Base-by-base conservation (phyloP, 1,284 basidiomycete species). In the Ganoderma resinaceum region DNA sequence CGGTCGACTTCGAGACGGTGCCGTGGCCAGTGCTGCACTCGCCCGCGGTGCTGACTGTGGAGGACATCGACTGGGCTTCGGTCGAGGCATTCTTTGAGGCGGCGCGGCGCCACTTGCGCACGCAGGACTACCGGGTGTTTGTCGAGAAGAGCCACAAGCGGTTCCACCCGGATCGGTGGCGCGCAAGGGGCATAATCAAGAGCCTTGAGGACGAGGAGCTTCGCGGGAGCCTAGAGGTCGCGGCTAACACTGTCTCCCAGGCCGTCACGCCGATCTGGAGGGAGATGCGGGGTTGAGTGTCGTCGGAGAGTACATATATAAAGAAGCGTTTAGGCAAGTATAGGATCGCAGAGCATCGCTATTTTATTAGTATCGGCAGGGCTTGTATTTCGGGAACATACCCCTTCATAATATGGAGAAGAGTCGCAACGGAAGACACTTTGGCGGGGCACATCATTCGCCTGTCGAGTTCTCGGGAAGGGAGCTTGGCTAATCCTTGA, bases 11-110 rank as follows among this genome's bases (percentile, higher is more conserved):
- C 70, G 85, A 87, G 57, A 84, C 83, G 43, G 82, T 94, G 40
- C 92, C 92, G 0, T 94, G 92, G 92, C 92, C 92, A 2, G 85
- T 90, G 23, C 77, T 94, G 49, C 80, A 82, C 55, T 77, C 84
- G 29, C 89, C 89, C 0, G 76, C 79, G 20, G 74, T 77, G 35
- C 85, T 89, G 66, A 82, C 82, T 7, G 79, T 90, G 1, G 87
- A 90, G 74, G 89, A 92, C 72, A 82, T 93, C 61, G 88, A 89
- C 67, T 92, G 89, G 89, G 77, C 82, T 18, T 81, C 88, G 0
- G 91, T 93, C 59, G 90, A 92, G 76, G 79, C 80, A n/a, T 94
- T 94, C 78, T 94, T 93, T 75, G 77, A 78, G 23, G 80, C 82
- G 3, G 83, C 89, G 37, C 82, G 81, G 71, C 66, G 72, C 18